A percentile compares a stretch with the other conserved stretches of the same genome.
Conservation (phyloP, 2,329 filamentous ascomycete genomes). For the Beauveria varroae region DNA sequence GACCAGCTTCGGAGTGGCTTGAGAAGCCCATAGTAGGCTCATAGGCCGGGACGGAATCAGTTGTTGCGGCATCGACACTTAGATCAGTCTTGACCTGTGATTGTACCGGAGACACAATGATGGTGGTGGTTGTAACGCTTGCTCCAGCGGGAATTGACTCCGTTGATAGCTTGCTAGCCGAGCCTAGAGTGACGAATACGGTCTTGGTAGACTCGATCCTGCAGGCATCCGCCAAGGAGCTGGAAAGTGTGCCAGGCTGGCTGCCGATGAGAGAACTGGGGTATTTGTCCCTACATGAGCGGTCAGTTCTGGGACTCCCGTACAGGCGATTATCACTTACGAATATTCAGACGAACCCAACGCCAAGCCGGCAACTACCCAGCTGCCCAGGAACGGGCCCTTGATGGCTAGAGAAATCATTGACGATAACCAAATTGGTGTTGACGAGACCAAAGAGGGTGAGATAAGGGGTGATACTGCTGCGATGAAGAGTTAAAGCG, state of each 20-base stretch:
- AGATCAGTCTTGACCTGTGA: conserved; percentile 3
- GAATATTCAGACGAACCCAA: conserved; percentile 5
- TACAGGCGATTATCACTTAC: not conserved
- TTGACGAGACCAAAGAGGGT: not conserved
- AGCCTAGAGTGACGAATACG: conserved; percentile 40
- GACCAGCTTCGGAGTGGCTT: not conserved
- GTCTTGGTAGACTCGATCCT: conserved; percentile 30
- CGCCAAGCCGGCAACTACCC: not conserved
- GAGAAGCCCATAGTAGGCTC: not conserved
- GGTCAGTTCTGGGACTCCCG: not conserved
- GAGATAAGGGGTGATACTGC: not conserved
- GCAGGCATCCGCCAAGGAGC: conserved; percentile 16
- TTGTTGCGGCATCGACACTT: not conserved
- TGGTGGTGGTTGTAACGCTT: conserved; percentile 23
- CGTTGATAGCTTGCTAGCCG: conserved; percentile 19
- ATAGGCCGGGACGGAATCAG: not conserved
- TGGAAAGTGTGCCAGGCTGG: not conserved
- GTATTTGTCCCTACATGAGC: not conserved
- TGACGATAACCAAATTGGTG: conserved; percentile 4
- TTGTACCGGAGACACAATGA: conserved; percentile 14
- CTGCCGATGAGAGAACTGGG: not conserved
- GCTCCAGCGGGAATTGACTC: not conserved
- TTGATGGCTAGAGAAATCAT: conserved; percentile 1
- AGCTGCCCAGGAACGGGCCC: conserved; percentile 2
- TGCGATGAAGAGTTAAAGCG: not conserved